Percentiles rank a stretch among this genome's conserved stretches.
These are phyloP conservation scores for Cryptococcus jaspeensis DNA, from an alignment of 1,284 basidiomycete species.

Conservation along the genomic window DNA sequence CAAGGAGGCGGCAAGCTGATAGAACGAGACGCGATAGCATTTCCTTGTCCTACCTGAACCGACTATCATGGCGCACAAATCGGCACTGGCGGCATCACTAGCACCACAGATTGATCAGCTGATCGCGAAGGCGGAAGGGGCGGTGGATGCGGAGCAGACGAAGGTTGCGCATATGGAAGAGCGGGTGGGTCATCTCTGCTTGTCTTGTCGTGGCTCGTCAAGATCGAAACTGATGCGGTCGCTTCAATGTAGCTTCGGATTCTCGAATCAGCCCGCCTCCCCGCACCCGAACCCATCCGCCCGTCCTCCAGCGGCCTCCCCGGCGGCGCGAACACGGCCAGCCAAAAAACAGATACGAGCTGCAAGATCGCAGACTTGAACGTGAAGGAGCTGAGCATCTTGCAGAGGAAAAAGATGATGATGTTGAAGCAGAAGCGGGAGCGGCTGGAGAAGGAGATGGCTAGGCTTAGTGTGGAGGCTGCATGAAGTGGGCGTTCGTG, in stretches of 20 bases:
- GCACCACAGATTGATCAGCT: slow-evolving; percentile 47
- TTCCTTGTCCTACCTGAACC: slow-evolving; percentile 47
- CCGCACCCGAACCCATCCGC: background rate
- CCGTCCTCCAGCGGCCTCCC: background rate
- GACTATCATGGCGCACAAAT: slow-evolving; percentile 37
- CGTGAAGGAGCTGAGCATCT: slow-evolving; percentile 32
- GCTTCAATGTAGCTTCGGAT: slow-evolving; percentile 15
- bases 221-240: background rate
- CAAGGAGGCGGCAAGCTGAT: background rate
- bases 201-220: background rate
- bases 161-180: slow-evolving; percentile 38
- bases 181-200: slow-evolving; percentile 22
- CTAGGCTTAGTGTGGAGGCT: slow-evolving; percentile 19
- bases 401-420: slow-evolving; percentile 42
- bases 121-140: slow-evolving; percentile 35
- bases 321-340: background rate
- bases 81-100: slow-evolving; percentile 37
- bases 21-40: slow-evolving; percentile 23
- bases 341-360: slow-evolving; percentile 5
- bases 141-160: slow-evolving; percentile 26
- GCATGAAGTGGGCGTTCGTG: background rate
- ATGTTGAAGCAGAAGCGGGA: slow-evolving; percentile 43
- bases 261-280: slow-evolving; percentile 23
- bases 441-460: slow-evolving; percentile 43
- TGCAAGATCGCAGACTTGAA: slow-evolving; percentile 33